phyloP scores from a whole-genome alignment of 163 green algal genomes.

The Scenedesmus sp. region DNA sequence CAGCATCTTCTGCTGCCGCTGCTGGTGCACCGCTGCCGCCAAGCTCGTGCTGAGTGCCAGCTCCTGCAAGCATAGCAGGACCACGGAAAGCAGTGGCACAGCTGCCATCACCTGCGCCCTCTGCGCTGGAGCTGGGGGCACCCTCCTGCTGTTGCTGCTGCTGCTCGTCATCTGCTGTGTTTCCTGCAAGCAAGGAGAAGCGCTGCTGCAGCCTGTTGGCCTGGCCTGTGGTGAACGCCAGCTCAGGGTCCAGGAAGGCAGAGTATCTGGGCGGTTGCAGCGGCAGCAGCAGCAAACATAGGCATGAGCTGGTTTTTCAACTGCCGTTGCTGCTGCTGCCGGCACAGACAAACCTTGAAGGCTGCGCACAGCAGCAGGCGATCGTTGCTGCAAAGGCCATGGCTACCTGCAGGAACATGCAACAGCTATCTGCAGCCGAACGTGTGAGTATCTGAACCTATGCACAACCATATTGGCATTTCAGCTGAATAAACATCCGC shows the following conservation, averaged over 20 bases:
- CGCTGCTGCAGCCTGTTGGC: constrained; percentile 37
- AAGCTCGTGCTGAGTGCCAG: neutral
- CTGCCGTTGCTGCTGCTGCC: too few relatives aligned
- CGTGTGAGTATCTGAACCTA: too few relatives aligned
- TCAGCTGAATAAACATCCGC: too few relatives aligned
- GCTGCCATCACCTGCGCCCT: neutral
- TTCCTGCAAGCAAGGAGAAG: neutral
- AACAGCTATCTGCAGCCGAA: too few relatives aligned
- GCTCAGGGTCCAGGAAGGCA: constrained; percentile 57
- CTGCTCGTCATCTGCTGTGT: neutral
- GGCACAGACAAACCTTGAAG: too few relatives aligned
- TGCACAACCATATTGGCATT: too few relatives aligned
- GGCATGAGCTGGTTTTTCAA: too few relatives aligned
- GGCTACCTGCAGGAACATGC: too few relatives aligned
- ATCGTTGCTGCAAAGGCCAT: too few relatives aligned
- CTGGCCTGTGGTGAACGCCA: constrained; percentile 37
- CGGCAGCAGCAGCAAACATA: neutral
- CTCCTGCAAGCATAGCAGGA: neutral
- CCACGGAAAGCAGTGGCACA: neutral
- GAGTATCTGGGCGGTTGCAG: constrained; percentile 46
- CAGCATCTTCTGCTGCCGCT: neutral
- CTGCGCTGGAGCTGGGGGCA: neutral
- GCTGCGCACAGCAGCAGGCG: too few relatives aligned
- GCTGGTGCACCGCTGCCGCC: neutral
- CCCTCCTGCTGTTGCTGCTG: constrained; percentile 29